A percentile compares a stretch with the other conserved stretches of the same genome.
Conservation (phyloP, 2,329 filamentous ascomycete species). For the Alternaria sp. region DNA sequence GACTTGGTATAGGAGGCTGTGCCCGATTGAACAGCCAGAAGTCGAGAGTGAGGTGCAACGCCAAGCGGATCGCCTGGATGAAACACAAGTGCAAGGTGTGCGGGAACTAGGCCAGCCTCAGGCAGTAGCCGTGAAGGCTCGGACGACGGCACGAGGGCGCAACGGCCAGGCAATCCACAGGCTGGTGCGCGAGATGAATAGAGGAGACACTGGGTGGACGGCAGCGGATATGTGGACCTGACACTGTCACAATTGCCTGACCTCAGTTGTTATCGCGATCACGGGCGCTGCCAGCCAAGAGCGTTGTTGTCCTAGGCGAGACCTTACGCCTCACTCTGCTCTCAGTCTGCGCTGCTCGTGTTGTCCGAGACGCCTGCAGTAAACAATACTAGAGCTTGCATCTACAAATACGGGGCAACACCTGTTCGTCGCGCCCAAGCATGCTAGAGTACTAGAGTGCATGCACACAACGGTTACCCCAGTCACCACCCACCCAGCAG, state of each 20-base stretch:
- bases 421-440: conserved; percentile 6
- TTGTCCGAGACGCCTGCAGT: not conserved
- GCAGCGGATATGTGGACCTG: not conserved
- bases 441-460: conserved; percentile 8
- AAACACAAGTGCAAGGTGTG: conserved; percentile 22
- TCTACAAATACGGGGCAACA: conserved; percentile 11
- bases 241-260: not conserved
- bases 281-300: not conserved
- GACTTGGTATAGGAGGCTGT: conserved; percentile 26
- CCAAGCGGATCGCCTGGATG: conserved; percentile 32
- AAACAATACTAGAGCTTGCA: not conserved
- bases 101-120: conserved; percentile 27
- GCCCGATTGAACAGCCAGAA: conserved; percentile 24
- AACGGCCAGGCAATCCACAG: not conserved
- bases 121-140: conserved; percentile 16
- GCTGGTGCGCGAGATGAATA: not conserved
- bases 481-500: not conserved
- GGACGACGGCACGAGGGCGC: not conserved
- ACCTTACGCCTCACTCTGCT: not conserved
- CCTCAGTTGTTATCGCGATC: not conserved
- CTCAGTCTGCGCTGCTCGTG: not conserved
- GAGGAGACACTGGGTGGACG: not conserved
- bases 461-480: conserved; percentile 6
- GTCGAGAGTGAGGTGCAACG: conserved; percentile 24
- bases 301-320: not conserved